These are phyloP conservation scores for Herpetomonas samuelpessoai DNA, from an alignment of 208 protist genomes.

Conservation along the genomic window DNA sequence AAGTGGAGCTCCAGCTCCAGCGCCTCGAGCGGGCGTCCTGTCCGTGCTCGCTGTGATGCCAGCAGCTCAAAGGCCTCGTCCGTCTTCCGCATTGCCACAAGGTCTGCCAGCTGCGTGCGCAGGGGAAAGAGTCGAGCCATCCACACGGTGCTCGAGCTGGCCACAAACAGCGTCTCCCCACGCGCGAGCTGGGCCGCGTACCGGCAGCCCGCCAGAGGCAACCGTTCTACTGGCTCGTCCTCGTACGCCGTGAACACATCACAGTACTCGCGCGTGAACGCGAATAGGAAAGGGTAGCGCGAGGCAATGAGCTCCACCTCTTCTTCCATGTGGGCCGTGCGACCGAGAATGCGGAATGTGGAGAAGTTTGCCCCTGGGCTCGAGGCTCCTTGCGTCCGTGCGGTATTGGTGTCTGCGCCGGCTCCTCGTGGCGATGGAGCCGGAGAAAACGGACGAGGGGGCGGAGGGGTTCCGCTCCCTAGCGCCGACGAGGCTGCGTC, in stretches of 20 bases:
- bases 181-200: constrained; percentile 42
- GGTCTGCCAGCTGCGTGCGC: constrained; percentile 50
- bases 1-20: constrained; percentile 64
- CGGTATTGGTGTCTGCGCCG: neutral
- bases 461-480: neutral
- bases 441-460: neutral
- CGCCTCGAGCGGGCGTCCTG: constrained; percentile 17
- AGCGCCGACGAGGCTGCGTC: too few species aligned
- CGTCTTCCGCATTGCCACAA: constrained; percentile 42
- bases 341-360: neutral
- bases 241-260: constrained; percentile 62
- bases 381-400: too few species aligned
- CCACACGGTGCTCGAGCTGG: constrained; percentile 57
- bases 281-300: constrained; percentile 66
- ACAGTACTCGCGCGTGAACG: constrained; percentile 61
- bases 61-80: constrained; percentile 73
- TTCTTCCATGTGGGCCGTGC: constrained; percentile 14
- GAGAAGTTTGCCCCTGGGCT: too few species aligned
- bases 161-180: constrained; percentile 47
- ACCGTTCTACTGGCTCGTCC: constrained; percentile 38
- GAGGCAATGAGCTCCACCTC: constrained; percentile 26
- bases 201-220: constrained; percentile 49
- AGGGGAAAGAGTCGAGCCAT: constrained; percentile 50
- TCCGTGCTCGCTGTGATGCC: constrained; percentile 5
- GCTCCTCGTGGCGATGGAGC: too few species aligned